phyloP scores from a whole-genome alignment of 495 filamentous ascomycete genomes.

The Tirmania nivea region DNA sequence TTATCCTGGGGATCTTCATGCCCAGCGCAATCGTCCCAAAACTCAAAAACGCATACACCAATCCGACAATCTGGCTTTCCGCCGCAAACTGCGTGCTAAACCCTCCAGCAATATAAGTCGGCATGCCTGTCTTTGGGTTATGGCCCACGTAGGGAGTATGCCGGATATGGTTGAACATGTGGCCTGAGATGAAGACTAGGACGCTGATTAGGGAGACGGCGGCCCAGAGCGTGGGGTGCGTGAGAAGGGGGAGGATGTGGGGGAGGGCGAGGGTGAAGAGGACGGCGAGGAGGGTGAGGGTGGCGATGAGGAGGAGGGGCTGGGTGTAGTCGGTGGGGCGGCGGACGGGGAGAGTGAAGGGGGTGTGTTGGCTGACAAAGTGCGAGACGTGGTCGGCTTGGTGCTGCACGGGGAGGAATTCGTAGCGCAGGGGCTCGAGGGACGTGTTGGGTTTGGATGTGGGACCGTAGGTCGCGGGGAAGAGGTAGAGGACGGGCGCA shows the following conservation, averaged over 20 bases:
- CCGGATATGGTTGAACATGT: constrained; percentile 99
- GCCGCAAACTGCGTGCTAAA: constrained; percentile 91
- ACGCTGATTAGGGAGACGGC: constrained; percentile 73
- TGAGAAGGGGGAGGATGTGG: constrained; percentile 64
- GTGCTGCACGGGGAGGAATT: background rate
- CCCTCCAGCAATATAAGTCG: constrained; percentile 78
- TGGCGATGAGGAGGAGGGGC: constrained; percentile 43
- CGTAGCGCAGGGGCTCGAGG: no score
- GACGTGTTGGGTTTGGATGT: constrained; percentile 31
- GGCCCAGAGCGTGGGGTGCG: constrained; percentile 86
- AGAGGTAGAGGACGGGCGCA: constrained; percentile 71
- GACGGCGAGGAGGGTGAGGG: constrained; percentile 42
- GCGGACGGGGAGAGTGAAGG: constrained; percentile 38
- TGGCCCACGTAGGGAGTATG: constrained; percentile 87
- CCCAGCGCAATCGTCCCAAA: constrained; percentile 78
- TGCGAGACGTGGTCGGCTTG: constrained; percentile 17
- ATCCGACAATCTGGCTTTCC: constrained; percentile 89
- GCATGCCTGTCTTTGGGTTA: constrained; percentile 53
- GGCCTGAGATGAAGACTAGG: constrained; percentile 82
- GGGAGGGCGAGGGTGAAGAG: constrained; percentile 55
- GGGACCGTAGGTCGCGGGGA: constrained; percentile 72
- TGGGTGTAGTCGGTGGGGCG: constrained; percentile 76
- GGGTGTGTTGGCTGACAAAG: constrained; percentile 58
- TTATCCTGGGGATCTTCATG: constrained; percentile 73
- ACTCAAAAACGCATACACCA: constrained; percentile 80